Conservation (phyloP, 345 rosid species). For the Gossypium sturtianum region DNA sequence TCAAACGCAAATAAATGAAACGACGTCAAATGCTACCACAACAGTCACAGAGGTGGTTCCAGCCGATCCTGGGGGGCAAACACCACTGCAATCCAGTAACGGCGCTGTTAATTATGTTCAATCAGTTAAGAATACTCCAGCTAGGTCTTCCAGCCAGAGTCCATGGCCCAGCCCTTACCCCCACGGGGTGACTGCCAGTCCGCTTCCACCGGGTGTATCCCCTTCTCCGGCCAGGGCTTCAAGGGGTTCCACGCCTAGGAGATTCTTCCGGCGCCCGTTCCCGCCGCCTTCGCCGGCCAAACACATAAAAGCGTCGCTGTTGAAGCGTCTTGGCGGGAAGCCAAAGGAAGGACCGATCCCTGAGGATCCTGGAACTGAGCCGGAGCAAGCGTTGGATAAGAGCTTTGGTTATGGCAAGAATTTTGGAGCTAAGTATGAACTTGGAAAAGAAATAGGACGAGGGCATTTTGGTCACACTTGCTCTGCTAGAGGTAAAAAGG, state of each 20-base stretch:
- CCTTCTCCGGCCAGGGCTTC: slow-evolving; percentile 71
- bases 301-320: slow-evolving; percentile 68
- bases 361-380: slow-evolving; percentile 49
- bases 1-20: slow-evolving; percentile 35
- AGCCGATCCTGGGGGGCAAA: slow-evolving; percentile 36
- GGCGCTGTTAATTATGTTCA: slow-evolving; percentile 22
- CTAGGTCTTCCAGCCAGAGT: slow-evolving; percentile 53
- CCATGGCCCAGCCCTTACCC: slow-evolving; percentile 82
- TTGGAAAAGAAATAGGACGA: slow-evolving; percentile 77
- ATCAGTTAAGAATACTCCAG: slow-evolving; percentile 57
- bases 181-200: slow-evolving; percentile 56
- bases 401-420: slow-evolving; percentile 73
- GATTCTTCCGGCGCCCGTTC: slow-evolving; percentile 67
- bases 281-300: slow-evolving; percentile 94
- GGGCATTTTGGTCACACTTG: slow-evolving; percentile 94
- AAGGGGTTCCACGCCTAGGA: slow-evolving; percentile 48
- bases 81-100: slow-evolving; percentile 32
- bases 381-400: slow-evolving; percentile 69
- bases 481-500: slow-evolving; percentile 66
- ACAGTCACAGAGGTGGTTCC: slow-evolving; percentile 37
- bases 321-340: slow-evolving; percentile 65
- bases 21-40: neutral
- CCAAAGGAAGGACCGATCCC: slow-evolving; percentile 85
- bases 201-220: slow-evolving; percentile 61
- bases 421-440: slow-evolving; percentile 73